Percentiles rank a stretch among this genome's conserved stretches.
phyloP scores from a whole-genome alignment of 2,329 filamentous ascomycete genomes.

The Epichloe aotearoae region DNA sequence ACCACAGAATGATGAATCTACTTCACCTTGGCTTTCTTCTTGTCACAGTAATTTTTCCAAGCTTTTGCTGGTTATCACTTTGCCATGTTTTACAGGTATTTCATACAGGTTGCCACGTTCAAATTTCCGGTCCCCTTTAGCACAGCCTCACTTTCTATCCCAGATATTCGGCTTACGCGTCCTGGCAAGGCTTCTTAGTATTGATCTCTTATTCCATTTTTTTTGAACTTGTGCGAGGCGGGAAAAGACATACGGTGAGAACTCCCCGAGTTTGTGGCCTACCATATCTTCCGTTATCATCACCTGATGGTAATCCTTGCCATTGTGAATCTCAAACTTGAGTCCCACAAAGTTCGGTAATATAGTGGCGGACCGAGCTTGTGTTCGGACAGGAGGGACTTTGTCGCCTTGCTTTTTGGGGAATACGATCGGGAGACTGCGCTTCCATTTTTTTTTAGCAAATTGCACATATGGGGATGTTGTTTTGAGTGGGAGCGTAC shows the following conservation, averaged over 20 bases:
- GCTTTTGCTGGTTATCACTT: not conserved
- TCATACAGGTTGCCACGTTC: not conserved
- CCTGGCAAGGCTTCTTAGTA: constrained; percentile 19
- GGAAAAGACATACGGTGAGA: constrained; percentile 56
- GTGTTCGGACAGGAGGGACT: constrained; percentile 65
- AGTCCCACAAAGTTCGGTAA: constrained; percentile 85
- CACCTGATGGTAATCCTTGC: constrained; percentile 73
- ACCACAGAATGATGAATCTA: not conserved
- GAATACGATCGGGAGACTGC: constrained; percentile 50
- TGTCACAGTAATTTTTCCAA: not conserved
- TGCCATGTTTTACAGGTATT: not conserved
- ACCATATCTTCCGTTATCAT: constrained; percentile 92
- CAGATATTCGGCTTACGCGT: constrained; percentile 47
- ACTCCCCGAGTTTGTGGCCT: constrained; percentile 87
- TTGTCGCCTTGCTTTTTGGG: constrained; percentile 46
- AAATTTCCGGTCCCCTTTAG: constrained; percentile 7
- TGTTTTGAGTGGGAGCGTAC: constrained; percentile 22
- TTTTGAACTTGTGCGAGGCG: not conserved
- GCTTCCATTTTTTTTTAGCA: not conserved
- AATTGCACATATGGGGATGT: constrained; percentile 5
- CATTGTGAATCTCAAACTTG: constrained; percentile 84
- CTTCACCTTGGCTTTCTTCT: not conserved
- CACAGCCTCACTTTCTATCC: constrained; percentile 22
- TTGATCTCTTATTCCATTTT: not conserved
- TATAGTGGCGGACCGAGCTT: constrained; percentile 78